A percentile compares a stretch with the other conserved stretches of the same genome.
Evolutionary conservation across 2,329 filamentous ascomycete species (phyloP).

Genomic region (Nigrograna mackinnonii): DNA sequence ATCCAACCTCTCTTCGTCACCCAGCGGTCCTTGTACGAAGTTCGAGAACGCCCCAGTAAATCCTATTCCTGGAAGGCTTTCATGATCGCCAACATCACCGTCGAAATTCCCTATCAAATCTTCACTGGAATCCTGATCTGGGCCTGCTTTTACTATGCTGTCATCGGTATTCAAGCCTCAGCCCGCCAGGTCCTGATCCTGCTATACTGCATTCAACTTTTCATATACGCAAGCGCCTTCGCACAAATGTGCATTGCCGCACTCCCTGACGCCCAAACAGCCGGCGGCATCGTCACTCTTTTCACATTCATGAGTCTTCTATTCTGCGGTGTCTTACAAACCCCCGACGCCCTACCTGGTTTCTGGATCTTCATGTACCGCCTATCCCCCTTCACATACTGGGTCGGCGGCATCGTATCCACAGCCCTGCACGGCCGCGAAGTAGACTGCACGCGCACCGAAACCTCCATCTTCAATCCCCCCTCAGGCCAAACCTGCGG

Average conservation of each 20-base stretch:
- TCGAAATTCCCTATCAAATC: slow-evolving; percentile 71
- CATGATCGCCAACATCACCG: slow-evolving; percentile 70
- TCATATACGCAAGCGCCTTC: slow-evolving; percentile 72
- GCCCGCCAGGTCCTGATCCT: slow-evolving; percentile 68
- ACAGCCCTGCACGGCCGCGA: slow-evolving; percentile 47
- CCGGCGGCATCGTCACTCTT: slow-evolving; percentile 63
- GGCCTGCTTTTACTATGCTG: slow-evolving; percentile 68
- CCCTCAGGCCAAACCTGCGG: slow-evolving; percentile 46
- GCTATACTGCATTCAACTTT: slow-evolving; percentile 65
- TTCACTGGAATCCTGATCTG: slow-evolving; percentile 66
- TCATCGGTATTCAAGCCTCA: slow-evolving; percentile 44
- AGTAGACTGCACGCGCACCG: slow-evolving; percentile 51
- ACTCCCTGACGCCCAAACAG: slow-evolving; percentile 68
- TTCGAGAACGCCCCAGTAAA: slow-evolving; percentile 66
- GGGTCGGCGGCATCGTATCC: slow-evolving; percentile 46
- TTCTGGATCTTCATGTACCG: slow-evolving; percentile 84
- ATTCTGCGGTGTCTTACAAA: slow-evolving; percentile 63
- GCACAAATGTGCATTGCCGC: slow-evolving; percentile 72
- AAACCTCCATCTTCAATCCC: slow-evolving; percentile 48
- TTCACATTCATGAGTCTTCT: slow-evolving; percentile 55
- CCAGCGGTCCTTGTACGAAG: slow-evolving; percentile 63
- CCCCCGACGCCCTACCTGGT: slow-evolving; percentile 61
- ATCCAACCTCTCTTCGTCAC: slow-evolving; percentile 64
- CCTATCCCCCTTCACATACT: slow-evolving; percentile 69
- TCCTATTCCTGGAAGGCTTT: slow-evolving; percentile 77